Base-by-base conservation (phyloP, 1,139 yeast species). In the Debaryomyces subglobosus region DNA sequence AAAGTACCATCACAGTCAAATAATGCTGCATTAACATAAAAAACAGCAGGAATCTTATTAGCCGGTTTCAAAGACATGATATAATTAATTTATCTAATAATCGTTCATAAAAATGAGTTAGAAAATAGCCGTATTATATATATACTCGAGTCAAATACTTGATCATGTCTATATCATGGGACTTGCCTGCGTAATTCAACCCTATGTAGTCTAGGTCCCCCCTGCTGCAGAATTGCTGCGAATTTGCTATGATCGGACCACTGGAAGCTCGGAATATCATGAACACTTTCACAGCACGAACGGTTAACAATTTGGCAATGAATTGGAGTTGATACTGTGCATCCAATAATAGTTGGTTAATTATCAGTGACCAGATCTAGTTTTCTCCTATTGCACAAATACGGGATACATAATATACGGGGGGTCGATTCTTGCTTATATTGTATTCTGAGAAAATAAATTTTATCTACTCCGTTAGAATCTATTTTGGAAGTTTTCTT, bases 1-100 rank as follows among this genome's bases (percentile, higher is more conserved):
- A 55, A 36, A 5, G 59, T 55, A 15, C 59, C 59, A 38, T 55
- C 59, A 27, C 59, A 55, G 43, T 55, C 59, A 45, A 54, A 55
- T 30, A 55, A 44, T 13, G 58, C 57, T 20, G 57, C 58, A 40
- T 54, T 47, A 21, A 54, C 55, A 39, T 53, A 53, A 27, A 55
- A 53, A 15, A 46, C 52, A 27, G 57, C 56, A 9, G 58, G 59
- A 37, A 48, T 47, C 39, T 54, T 54, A 39, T 46, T 39, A 25
- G 34, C 32, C 13, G 49, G 47, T 15, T 39, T 44, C 42, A 45
- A 45, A 25, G 44, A 39, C 47, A 44, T 44, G 12, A 8, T 41
- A 7, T n/a, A 47, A 32, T 5, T 21, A 21, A 21, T 18, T 18
- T 3, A 18, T n/a, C 15, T n/a, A 30, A 30, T n/a, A 12, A 6